Base-by-base conservation (phyloP, 1,284 basidiomycete genomes). In the Sanguinoderma infundibulare region DNA sequence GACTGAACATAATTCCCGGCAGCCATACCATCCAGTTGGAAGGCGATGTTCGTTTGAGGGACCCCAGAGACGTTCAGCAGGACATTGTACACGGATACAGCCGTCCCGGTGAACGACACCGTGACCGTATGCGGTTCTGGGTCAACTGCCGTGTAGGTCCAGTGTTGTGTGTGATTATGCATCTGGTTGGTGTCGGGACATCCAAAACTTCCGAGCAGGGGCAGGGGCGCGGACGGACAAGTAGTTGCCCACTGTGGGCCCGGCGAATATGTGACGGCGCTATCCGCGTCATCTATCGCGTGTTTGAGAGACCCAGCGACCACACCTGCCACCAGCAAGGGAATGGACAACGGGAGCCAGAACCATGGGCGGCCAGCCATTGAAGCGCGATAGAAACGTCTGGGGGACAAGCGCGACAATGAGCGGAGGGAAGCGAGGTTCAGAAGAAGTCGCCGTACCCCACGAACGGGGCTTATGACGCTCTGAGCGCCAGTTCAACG, bases 31-130 rank as follows among this genome's bases (percentile, higher is more conserved):
- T 52, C 50, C 32, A 52, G 34, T 8, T 10, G 35, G 32, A 52
- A 52, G 20, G n/a, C 12, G 34, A 52, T 35, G 20, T 35, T 36
- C 22, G 32, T 10, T 22, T 12, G 9, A 8, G 24, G 7, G 32
- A 6, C 2, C 14, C n/a, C n/a, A n/a, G 24, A 34, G 9, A 17
- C 5, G 15, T 36, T 35, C 14, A 32, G 10, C 8, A 64, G 56
- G n/a, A 64, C 54, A 24, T 60, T 57, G 53, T 40, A 60, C 5
- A 64, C 55, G 4, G 32, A 38, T 39, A 64, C 56, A 1, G 39
- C 50, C 14, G 40, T 58, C 26, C 62, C 62, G 6, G 56, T 52
- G 53, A 64, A 64, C n/a, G 10, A 20, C 8, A 55, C 40, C 4
- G 52, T 42, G 44, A 64, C 9, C 4, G 35, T 46, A 20, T 8